Evolutionary conservation across 148 eudicot species (phyloP).

Genomic region (Rhododendron molle): DNA sequence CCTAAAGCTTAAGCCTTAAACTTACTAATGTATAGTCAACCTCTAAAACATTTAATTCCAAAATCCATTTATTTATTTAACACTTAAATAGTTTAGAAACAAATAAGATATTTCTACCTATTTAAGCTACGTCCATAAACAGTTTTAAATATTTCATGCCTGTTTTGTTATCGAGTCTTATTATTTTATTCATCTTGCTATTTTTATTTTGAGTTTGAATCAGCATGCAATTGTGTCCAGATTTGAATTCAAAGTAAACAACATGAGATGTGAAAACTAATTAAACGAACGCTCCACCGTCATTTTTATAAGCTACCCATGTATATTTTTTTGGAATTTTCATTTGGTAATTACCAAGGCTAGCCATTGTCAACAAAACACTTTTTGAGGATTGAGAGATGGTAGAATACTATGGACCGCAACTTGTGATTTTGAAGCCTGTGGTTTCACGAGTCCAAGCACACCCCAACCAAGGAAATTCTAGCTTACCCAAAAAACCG

Average conservation of each 20-base stretch:
- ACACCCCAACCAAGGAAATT: conserved; percentile 9
- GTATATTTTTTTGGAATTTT: neutral
- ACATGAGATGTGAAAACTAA: neutral
- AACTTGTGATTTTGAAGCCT: neutral
- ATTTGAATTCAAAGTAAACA: neutral
- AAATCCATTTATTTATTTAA: neutral
- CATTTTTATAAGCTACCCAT: neutral
- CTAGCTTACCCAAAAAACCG: neutral
- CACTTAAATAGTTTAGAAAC: neutral
- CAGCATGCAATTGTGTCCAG: neutral
- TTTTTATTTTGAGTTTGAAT: neutral
- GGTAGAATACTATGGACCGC: neutral
- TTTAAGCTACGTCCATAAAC: neutral
- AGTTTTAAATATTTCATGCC: neutral
- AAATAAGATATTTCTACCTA: neutral
- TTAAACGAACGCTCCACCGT: neutral
- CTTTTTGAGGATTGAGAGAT: neutral
- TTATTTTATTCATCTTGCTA: neutral
- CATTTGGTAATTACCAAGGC: neutral
- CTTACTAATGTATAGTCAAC: neutral
- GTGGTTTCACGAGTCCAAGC: conserved; percentile 2
- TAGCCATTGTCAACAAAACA: neutral
- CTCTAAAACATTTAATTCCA: neutral
- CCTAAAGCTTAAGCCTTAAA: too few species aligned
- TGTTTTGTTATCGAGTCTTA: neutral